Evolutionary conservation across 768 basidiomycete genomes (phyloP).

Genomic region (Xerocomellus amylosporus): DNA sequence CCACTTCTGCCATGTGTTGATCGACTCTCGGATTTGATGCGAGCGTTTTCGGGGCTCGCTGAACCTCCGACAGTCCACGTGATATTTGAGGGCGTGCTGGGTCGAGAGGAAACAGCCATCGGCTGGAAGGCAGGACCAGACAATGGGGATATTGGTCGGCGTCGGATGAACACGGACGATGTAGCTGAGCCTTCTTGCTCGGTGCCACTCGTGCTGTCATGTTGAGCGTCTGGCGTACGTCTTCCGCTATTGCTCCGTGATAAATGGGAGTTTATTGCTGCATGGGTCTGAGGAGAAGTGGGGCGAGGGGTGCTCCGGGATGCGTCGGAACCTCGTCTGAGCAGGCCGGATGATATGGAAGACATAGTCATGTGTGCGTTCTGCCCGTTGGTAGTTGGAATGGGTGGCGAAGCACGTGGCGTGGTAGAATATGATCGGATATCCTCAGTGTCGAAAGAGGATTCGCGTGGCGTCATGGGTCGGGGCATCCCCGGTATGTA

Average conservation of each 20-base stretch:
- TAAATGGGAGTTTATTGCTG: constrained; percentile 45
- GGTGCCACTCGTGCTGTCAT: constrained; percentile 35
- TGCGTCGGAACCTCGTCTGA: constrained; percentile 56
- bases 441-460: constrained; percentile 63
- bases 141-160: constrained; percentile 72
- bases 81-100: constrained; percentile 69
- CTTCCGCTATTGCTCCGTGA: constrained; percentile 63
- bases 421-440: constrained; percentile 68
- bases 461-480: constrained; percentile 85
- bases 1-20: constrained; percentile 51
- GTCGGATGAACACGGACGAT: constrained; percentile 53
- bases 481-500: constrained; percentile 90
- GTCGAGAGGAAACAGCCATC: constrained; percentile 50
- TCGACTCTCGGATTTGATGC: constrained; percentile 31
- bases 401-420: constrained; percentile 74
- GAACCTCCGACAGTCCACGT: constrained; percentile 57
- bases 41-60: constrained; percentile 30
- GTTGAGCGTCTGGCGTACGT: constrained; percentile 56
- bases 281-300: constrained; percentile 43
- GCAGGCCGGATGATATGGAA: constrained; percentile 36
- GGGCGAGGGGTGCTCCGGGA: constrained; percentile 49
- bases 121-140: constrained; percentile 60
- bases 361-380: constrained; percentile 36
- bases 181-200: constrained; percentile 44
- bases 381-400: constrained; percentile 36